These are phyloP conservation scores for Pyrenopolyporus hunteri DNA, from an alignment of 495 filamentous ascomycete genomes.

Conservation along the genomic window DNA sequence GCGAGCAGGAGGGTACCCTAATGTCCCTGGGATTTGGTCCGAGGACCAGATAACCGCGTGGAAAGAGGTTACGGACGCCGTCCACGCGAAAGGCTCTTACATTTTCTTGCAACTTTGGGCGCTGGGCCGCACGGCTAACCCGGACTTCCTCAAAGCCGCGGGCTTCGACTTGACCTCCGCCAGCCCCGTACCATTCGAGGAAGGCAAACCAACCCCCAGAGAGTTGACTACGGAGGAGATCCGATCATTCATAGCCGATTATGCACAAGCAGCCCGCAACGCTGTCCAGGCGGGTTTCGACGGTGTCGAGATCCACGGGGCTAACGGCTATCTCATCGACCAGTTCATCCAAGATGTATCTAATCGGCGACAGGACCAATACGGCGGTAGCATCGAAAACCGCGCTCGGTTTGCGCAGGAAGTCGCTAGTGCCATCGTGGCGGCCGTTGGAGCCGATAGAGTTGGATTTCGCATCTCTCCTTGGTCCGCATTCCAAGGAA, in stretches of 20 bases:
- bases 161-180: constrained; percentile 49
- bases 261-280: constrained; percentile 61
- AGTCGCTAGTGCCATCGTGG: constrained; percentile 60
- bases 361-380: constrained; percentile 68
- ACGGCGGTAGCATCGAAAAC: constrained; percentile 72
- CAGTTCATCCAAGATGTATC: constrained; percentile 68
- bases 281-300: constrained; percentile 72
- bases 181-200: constrained; percentile 53
- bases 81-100: constrained; percentile 65
- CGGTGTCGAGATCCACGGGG: constrained; percentile 74
- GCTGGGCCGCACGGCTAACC: constrained; percentile 41
- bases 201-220: constrained; percentile 51
- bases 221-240: constrained; percentile 64
- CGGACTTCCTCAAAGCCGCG: constrained; percentile 43
- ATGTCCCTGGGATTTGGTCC: constrained; percentile 64
- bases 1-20: constrained; percentile 42
- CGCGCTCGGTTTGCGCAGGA: constrained; percentile 65
- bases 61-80: constrained; percentile 63
- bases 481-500: constrained; percentile 65
- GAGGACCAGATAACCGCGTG: constrained; percentile 62
- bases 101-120: constrained; percentile 69
- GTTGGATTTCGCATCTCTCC: constrained; percentile 67
- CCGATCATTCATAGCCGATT: constrained; percentile 53
- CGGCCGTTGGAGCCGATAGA: constrained; percentile 65
- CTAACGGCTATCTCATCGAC: constrained; percentile 76